phyloP scores from a whole-genome alignment of 1,284 basidiomycete species.

The Ceratobasidium sp. region DNA sequence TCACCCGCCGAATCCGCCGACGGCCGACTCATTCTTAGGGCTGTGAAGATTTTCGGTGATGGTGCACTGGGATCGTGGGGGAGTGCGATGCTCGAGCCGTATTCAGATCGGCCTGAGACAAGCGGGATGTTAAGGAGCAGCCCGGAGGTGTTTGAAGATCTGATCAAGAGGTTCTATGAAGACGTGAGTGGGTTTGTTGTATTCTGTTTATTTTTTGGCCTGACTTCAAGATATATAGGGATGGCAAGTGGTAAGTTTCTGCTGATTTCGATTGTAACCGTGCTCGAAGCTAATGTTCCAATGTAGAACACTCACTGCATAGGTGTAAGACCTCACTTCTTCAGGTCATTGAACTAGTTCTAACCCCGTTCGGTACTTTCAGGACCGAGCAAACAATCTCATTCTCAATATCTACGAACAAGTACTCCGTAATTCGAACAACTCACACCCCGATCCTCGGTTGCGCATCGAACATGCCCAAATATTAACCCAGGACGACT shows the following conservation, averaged over 20 bases:
- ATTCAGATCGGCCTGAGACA: slow-evolving; percentile 80
- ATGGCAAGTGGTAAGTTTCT: slow-evolving; percentile 60
- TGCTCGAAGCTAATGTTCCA: background rate
- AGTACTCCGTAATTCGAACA: slow-evolving; percentile 69
- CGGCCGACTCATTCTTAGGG: slow-evolving; percentile 75
- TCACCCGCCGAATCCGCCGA: slow-evolving; percentile 67
- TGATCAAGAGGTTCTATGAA: slow-evolving; percentile 75
- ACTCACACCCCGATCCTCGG: slow-evolving; percentile 63
- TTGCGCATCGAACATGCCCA: slow-evolving; percentile 93
- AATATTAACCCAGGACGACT: slow-evolving; percentile 78
- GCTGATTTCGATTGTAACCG: background rate
- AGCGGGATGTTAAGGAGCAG: slow-evolving; percentile 76
- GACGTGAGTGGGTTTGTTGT: slow-evolving; percentile 65
- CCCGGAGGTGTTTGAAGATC: slow-evolving; percentile 65
- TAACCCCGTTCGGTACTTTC: background rate
- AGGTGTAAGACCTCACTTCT: slow-evolving; percentile 60
- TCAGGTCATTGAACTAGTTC: background rate
- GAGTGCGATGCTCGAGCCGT: slow-evolving; percentile 87
- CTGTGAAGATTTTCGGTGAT: slow-evolving; percentile 87
- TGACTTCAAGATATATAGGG: slow-evolving; percentile 51
- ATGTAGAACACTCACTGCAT: slow-evolving; percentile 88
- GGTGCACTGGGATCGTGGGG: slow-evolving; percentile 93
- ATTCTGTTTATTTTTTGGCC: background rate
- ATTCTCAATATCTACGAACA: slow-evolving; percentile 84
- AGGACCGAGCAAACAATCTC: slow-evolving; percentile 84